Base-by-base conservation (phyloP, 1,139 yeast species). In the Petasospora rhodanensis region DNA sequence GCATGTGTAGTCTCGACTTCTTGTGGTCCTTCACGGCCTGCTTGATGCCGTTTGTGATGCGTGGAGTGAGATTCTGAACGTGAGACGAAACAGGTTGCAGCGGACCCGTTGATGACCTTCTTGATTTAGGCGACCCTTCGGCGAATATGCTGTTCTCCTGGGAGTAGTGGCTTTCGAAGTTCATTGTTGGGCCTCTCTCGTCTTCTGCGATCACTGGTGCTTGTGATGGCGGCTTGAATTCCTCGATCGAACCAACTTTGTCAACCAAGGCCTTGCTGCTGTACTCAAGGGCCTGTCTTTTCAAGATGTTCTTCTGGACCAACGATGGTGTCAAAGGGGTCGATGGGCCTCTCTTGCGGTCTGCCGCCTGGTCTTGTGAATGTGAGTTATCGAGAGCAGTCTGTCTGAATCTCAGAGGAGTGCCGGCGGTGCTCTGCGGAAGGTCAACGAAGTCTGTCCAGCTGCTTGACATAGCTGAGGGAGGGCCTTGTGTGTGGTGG, bases 301-400 rank as follows among this genome's bases (percentile, higher is more conserved):
- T 50, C 14, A 40, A 35, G 9, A 39, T 41, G 33, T 45, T 50
- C 24, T 41, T 40, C 18, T 46, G 46, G 14, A 44, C 26, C 10
- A 50, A 34, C 0, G 52, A 33, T 6, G 54, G 54, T 1, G 54
- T 50, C 28, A 50, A 38, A 6, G 54, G 54, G 2, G 54, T 50
- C 1, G 47, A 37, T 16, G 54, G 53, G 1, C 40, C 45, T 36
- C 54, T 40, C 27, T 50, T 50, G 28, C 41, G 47, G 22, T 33
- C 37, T 20, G 33, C 38, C 5, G 22, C 14, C 7, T 22, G 31
- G 9, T 20, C 25, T 7, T 32, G 37, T 12, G 35, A 32, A 5
- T 35, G n/a, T n/a, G n/a, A n/a, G 31, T 38, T 41, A 12, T 46
- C 49, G 11, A 37, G 14, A 4, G 32, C 26, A 11, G 45, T 38